These are phyloP conservation scores for Trichosporon coremiiforme DNA, from an alignment of 1,284 basidiomycete species.

Conservation along the genomic window DNA sequence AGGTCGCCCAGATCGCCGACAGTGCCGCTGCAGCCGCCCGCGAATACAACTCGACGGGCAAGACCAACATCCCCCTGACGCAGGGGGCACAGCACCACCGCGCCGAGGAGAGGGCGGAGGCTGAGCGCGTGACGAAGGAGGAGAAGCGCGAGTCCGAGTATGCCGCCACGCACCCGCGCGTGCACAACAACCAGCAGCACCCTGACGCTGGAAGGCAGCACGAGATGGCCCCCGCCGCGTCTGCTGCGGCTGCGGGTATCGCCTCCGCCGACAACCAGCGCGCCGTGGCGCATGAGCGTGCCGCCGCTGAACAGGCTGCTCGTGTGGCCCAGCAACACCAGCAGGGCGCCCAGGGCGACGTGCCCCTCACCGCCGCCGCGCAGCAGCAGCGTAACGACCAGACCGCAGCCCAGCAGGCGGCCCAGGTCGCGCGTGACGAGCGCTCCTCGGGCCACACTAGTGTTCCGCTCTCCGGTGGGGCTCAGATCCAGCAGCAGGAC, in stretches of 20 bases:
- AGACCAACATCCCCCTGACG: neutral
- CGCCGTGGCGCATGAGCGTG: neutral
- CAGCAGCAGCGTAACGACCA: conserved; percentile 1
- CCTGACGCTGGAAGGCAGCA: neutral
- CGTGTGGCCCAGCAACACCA: neutral
- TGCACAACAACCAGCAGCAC: conserved; percentile 15
- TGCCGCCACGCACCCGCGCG: conserved; percentile 3
- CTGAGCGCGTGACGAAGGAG: conserved; percentile 33
- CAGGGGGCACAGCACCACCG: neutral
- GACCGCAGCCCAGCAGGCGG: neutral
- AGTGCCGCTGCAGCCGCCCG: neutral
- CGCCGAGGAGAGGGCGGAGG: conserved; percentile 1
- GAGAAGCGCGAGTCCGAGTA: conserved; percentile 7
- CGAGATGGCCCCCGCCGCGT: neutral
- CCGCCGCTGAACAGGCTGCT: neutral
- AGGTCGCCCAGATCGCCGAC: neutral
- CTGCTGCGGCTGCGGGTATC: neutral
- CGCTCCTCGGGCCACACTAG: neutral
- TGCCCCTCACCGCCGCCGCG: neutral
- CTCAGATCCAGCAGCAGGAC: conserved; percentile 17
- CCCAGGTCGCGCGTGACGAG: conserved; percentile 7
- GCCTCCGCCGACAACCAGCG: neutral
- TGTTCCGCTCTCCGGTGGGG: neutral
- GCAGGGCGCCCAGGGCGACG: neutral
- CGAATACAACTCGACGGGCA: neutral